Evolutionary conservation across 345 rosid species (phyloP).

Genomic region (Linum trigynum): DNA sequence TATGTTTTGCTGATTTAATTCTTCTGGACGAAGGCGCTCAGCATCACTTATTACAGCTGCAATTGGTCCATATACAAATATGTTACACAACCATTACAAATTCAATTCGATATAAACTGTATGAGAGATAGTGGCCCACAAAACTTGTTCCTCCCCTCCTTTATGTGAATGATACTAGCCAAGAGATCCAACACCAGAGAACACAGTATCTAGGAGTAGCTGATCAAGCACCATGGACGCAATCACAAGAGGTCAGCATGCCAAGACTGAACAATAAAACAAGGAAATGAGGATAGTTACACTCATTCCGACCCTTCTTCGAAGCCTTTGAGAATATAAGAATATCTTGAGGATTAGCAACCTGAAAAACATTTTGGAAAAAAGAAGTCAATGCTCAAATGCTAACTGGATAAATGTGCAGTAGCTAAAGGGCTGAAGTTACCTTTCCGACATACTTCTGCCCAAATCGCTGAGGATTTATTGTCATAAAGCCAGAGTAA

Average conservation of each 20-base stretch:
- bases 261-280: constrained; percentile 1
- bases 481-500: constrained; percentile 97
- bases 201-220: not conserved
- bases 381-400: not conserved
- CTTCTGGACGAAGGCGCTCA: constrained; percentile 94
- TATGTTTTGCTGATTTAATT: constrained; percentile 92
- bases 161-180: not conserved
- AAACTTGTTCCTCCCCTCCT: too few species aligned
- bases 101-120: not conserved
- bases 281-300: constrained; percentile 23
- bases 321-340: constrained; percentile 90
- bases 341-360: constrained; percentile 98
- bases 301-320: constrained; percentile 44
- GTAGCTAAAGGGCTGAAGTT: constrained; percentile 10
- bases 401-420: constrained; percentile 7
- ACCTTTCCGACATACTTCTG: constrained; percentile 99
- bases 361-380: constrained; percentile 33
- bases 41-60: constrained; percentile 71
- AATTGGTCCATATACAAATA: constrained; percentile 15
- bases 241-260: not conserved
- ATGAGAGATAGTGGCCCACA: too few species aligned
- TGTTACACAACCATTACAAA: constrained; percentile 3
- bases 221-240: not conserved
- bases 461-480: constrained; percentile 98
- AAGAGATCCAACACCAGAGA: not conserved